Base-by-base conservation (phyloP, 257 asterid species). In the Petrea volubilis region DNA sequence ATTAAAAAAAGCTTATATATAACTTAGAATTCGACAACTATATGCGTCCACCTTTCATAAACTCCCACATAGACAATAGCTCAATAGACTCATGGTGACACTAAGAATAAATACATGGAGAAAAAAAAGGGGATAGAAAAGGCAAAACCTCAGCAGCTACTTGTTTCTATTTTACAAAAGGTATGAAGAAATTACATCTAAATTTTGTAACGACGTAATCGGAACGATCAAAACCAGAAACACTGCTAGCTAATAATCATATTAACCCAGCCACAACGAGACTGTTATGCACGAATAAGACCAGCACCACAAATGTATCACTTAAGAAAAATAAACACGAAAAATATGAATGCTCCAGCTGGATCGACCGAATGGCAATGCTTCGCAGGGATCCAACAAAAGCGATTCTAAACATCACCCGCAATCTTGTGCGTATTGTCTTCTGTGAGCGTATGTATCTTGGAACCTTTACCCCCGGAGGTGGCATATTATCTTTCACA, bases 161-260 rank as follows among this genome's bases (percentile, higher is more conserved):
- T 67, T 15, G 29, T 78, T 73, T 77, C 80, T 73, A 80, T 70
- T 72, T 75, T 81, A 81, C 90, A 84, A 72, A 74, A 79, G 68
- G 53, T 77, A 77, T 75, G 74, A 76, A 78, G 76, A 77, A 72
- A 78, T 83, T 79, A 69, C 82, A 78, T 71, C 77, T 81, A 71
- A 36, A n/a, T 57, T 52, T 61, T 63, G 55, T 51, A 71, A 72
- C 11, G 56, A 57, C 17, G 52, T 18, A 61, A 7, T 12, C 68
- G 67, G 58, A 60, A 33, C 68, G 65, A 56, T 21, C 50, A 68
- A 68, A 57, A 44, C 63, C 72, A 72, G 55, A 67, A 69, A 34
- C 55, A 52, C 66, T 40, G 43, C 64, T 72, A 66, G 60, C 65
- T 27, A 67, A 56, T 60, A 51, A 66, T 68, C 71, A 60, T 31